Percentiles rank a stretch among this genome's conserved stretches.
These are phyloP conservation scores for Arachis monticola DNA, from an alignment of 331 rosid genomes.

Conservation along the genomic window DNA sequence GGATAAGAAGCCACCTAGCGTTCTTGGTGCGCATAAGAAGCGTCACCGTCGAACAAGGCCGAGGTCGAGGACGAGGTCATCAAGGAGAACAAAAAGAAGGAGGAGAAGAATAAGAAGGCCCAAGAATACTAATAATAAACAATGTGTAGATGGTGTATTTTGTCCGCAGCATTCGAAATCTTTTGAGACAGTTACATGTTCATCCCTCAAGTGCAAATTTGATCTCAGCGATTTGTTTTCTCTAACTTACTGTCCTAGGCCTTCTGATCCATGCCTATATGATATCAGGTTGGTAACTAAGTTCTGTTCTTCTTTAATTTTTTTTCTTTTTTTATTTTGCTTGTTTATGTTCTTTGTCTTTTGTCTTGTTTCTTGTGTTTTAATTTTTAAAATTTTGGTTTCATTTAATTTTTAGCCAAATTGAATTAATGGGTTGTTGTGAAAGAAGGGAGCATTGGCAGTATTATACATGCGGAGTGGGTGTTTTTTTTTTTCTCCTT, in stretches of 20 bases:
- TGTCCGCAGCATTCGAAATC: conserved; percentile 55
- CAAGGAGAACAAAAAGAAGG: neutral
- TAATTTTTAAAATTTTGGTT: too few species aligned
- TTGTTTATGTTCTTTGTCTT: neutral
- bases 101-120: neutral
- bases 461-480: neutral
- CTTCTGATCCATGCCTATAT: conserved; percentile 63
- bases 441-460: neutral
- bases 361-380: too few species aligned
- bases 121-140: neutral
- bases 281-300: conserved; percentile 55
- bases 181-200: conserved; percentile 47
- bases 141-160: conserved; percentile 35
- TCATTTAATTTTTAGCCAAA: conserved; percentile 1
- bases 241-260: conserved; percentile 44
- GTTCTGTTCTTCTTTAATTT: neutral
- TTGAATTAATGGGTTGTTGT: conserved; percentile 22
- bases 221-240: conserved; percentile 53
- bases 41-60: too few species aligned
- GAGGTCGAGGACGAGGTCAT: too few species aligned
- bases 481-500: neutral
- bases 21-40: neutral
- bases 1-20: neutral
- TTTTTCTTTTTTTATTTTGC: neutral
- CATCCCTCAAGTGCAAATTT: conserved; percentile 45